Base-by-base conservation (phyloP, 2,329 filamentous ascomycete genomes). In the Paecilomyces dactylethromorphus region DNA sequence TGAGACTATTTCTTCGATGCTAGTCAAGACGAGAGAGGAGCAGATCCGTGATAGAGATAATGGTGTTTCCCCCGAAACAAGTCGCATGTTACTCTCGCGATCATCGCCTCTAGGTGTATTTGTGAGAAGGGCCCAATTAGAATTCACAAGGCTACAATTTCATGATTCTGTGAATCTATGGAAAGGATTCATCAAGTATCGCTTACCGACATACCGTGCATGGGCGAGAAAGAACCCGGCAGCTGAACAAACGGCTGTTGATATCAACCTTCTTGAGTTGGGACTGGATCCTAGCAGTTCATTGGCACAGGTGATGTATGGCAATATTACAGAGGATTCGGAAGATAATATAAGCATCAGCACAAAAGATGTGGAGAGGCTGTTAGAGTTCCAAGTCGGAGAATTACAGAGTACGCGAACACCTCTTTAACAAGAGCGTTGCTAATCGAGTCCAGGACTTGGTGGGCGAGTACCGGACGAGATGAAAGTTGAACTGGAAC, bases 371-470 rank as follows among this genome's bases (percentile, higher is more conserved):
- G 80, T 94, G 7, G 90, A 95, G 69, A 84, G 84, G 31, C 78
- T 97, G 29, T 77, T 97, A 21, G 91, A 95, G 64, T 95, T 94
- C 65, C 92, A 96, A 69, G 87, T 97, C 39, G 87, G 90, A 63
- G 87, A 91, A 71, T 86, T 97, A 77, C 92, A 97, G 71, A 90
- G 89, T 88, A 76, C 33, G 68, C 61, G 18, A 10, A 12, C 15
- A 68, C 79, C 74, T 6, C 39, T 54, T n/a, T 8, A 29, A 8
- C 22, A n/a, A 10, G 52, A 53, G 18, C 29, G 39, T 31, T 61
- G 54, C 65, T 75, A 62, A 74, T 57, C 0, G n/a, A 32, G 54
- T 57, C 2, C 58, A 91, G 88, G 86, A 70, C 84, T 89, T 64
- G 93, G 93, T 10, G 88, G 84, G 60, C 84, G 93, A 65, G 84